Percentiles rank a stretch among this genome's conserved stretches.
Conservation (phyloP, 768 basidiomycete species). For the Russula olivacea region DNA sequence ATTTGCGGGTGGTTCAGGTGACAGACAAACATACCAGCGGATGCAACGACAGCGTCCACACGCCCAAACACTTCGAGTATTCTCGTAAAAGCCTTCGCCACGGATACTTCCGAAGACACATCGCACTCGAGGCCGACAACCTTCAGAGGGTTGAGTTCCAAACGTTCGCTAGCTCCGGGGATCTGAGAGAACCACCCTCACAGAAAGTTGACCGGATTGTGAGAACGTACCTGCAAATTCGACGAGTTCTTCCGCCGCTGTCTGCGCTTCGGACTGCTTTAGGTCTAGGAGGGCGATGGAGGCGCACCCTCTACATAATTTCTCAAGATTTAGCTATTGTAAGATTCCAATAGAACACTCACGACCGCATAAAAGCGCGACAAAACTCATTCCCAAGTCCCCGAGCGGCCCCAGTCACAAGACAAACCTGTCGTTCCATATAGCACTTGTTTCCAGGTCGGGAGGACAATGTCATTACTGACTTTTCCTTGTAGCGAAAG, state of each 20-base stretch:
- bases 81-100: constrained; percentile 63
- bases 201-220: constrained; percentile 29
- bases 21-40: constrained; percentile 57
- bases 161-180: constrained; percentile 48
- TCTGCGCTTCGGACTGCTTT: constrained; percentile 58
- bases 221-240: constrained; percentile 41
- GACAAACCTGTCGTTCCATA: constrained; percentile 55
- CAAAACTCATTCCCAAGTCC: constrained; percentile 91
- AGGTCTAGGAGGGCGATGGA: constrained; percentile 78
- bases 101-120: constrained; percentile 75
- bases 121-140: constrained; percentile 80
- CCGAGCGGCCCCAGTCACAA: constrained; percentile 90
- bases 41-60: constrained; percentile 80
- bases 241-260: constrained; percentile 64
- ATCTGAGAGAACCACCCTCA: constrained; percentile 29
- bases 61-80: constrained; percentile 62
- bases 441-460: not conserved
- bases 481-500: constrained; percentile 82
- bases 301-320: constrained; percentile 63
- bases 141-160: constrained; percentile 50
- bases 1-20: not conserved
- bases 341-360: constrained; percentile 29
- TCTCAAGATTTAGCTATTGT: not conserved
- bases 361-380: constrained; percentile 85
- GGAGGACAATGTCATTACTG: constrained; percentile 15